Percentiles rank a stretch among this genome's conserved stretches.
Conservation (phyloP, 78 protist species). For the Dictyostelium firmibasis region DNA sequence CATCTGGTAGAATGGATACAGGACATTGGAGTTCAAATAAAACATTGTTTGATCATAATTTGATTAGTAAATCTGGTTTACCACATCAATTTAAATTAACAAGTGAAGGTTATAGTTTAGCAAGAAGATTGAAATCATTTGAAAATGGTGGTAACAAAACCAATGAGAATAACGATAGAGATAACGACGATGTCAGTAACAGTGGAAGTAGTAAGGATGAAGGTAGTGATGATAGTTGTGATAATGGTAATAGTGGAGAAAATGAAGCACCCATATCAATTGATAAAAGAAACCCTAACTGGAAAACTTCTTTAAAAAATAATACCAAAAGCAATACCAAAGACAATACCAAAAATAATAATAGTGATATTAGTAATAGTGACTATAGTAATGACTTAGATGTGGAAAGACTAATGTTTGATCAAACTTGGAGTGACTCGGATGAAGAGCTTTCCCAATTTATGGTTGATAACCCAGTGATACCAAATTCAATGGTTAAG, state of each 20-base stretch:
- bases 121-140: not conserved
- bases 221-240: not conserved
- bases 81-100: not conserved
- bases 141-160: not conserved
- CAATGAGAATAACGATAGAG: not conserved
- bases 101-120: not conserved
- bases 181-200: not conserved
- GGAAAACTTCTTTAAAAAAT: not conserved
- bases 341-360: too few species aligned
- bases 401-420: not conserved
- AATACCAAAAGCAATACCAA: not conserved
- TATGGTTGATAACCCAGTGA: not conserved
- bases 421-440: slow-evolving; percentile 36
- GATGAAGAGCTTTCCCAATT: slow-evolving; percentile 9
- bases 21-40: not conserved
- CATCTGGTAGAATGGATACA: not conserved
- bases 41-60: not conserved
- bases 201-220: not conserved
- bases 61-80: not conserved
- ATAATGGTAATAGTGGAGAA: too few species aligned
- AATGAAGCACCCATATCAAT: not conserved
- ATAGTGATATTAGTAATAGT: too few species aligned
- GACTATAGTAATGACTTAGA: not conserved
- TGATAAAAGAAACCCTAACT: not conserved
- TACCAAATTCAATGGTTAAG: not conserved